Conservation (phyloP, 805 yeast species). For the Middelhovenomyces tepae region DNA sequence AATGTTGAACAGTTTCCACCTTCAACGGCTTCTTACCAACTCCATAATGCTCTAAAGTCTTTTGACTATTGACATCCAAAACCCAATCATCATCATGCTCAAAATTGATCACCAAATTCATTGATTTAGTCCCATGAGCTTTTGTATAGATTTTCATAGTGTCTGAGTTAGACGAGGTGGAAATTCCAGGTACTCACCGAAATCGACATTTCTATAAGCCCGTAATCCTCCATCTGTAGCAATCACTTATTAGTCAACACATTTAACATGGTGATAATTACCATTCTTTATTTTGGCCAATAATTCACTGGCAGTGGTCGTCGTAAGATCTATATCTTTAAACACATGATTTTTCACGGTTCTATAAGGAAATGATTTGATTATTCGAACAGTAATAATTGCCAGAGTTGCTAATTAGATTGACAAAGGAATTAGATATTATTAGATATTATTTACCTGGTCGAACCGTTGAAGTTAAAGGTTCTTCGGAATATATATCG, state of each 20-base stretch:
- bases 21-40: conserved; percentile 19
- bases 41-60: conserved; percentile 43
- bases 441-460: conserved; percentile 38
- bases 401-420: conserved; percentile 33
- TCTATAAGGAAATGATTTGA: conserved; percentile 87
- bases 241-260: conserved; percentile 24
- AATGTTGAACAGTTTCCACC: conserved; percentile 27
- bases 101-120: conserved; percentile 83
- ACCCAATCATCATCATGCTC: conserved; percentile 79
- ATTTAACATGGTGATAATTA: conserved; percentile 5
- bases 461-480: conserved; percentile 68
- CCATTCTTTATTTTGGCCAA: conserved; percentile 40
- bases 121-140: conserved; percentile 91
- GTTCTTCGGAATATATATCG: no score
- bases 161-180: no score
- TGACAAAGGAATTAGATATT: conserved; percentile 19
- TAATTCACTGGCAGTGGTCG: conserved; percentile 56
- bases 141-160: conserved; percentile 81
- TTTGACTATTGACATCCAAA: conserved; percentile 34
- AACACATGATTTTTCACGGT: conserved; percentile 73
- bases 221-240: conserved; percentile 59
- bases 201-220: conserved; percentile 66
- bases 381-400: conserved; percentile 72
- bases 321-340: conserved; percentile 59
- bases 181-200: conserved; percentile 25